Evolutionary conservation across 495 filamentous ascomycete species (phyloP).

Genomic region (Penicillium cosmopolitanum): DNA sequence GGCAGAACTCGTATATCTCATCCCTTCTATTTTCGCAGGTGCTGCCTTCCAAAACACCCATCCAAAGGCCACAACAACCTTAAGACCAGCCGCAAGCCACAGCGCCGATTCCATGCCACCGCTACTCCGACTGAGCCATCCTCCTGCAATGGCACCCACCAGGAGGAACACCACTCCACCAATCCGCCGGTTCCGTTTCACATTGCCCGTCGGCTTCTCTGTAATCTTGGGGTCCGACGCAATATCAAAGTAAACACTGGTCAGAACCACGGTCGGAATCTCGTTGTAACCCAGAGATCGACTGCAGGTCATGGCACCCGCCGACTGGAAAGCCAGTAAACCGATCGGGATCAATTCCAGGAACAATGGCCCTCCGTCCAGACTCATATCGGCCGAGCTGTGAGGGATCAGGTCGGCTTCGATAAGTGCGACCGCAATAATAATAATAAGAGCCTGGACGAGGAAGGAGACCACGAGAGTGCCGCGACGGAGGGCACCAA

Average conservation of each 20-base stretch:
- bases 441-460: slow-evolving; percentile 57
- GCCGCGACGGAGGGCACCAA: slow-evolving; percentile 49
- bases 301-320: slow-evolving; percentile 68
- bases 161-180: slow-evolving; percentile 60
- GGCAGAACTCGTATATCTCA: background rate
- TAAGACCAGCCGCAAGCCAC: slow-evolving; percentile 64
- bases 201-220: slow-evolving; percentile 51
- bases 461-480: slow-evolving; percentile 61
- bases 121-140: slow-evolving; percentile 60
- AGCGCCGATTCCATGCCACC: slow-evolving; percentile 58
- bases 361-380: slow-evolving; percentile 39
- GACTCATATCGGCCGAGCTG: slow-evolving; percentile 27
- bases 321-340: slow-evolving; percentile 71
- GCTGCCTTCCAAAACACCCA: slow-evolving; percentile 50
- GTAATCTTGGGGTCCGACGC: slow-evolving; percentile 61
- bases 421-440: slow-evolving; percentile 62
- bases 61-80: slow-evolving; percentile 47
- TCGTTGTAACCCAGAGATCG: slow-evolving; percentile 67
- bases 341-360: slow-evolving; percentile 60
- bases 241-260: slow-evolving; percentile 70
- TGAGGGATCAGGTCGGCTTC: slow-evolving; percentile 53
- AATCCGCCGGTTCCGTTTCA: slow-evolving; percentile 66
- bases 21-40: slow-evolving; percentile 21
- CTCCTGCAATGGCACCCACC: slow-evolving; percentile 64
- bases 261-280: slow-evolving; percentile 75